Percentiles rank a stretch among this genome's conserved stretches.
These are phyloP conservation scores for Talaromyces liani DNA, from an alignment of 495 filamentous ascomycete species.

Conservation along the genomic window DNA sequence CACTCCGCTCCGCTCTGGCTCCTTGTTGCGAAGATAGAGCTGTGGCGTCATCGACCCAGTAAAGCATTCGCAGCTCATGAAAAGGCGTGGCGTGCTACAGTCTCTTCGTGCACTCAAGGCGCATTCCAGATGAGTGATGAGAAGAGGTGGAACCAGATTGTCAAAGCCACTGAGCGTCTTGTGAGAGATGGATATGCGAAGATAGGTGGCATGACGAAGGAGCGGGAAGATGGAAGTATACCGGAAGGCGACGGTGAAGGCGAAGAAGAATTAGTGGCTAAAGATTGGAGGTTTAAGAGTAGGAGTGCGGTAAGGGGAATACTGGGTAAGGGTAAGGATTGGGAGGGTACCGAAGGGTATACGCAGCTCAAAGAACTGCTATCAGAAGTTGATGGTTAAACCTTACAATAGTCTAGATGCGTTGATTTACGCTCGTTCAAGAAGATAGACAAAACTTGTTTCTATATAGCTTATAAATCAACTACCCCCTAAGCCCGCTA, in stretches of 20 bases:
- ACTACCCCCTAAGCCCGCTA: neutral
- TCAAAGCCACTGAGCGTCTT: constrained; percentile 38
- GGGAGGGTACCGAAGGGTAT: constrained; percentile 74
- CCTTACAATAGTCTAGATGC: neutral
- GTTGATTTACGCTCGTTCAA: neutral
- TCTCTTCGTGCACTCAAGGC: constrained; percentile 44
- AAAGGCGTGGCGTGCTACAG: constrained; percentile 72
- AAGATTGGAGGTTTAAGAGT: constrained; percentile 80
- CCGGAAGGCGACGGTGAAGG: constrained; percentile 9
- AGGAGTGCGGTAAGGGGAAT: constrained; percentile 74
- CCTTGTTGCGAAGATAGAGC: constrained; percentile 59
- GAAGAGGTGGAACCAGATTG: constrained; percentile 41
- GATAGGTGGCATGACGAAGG: constrained; percentile 32
- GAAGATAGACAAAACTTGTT: neutral
- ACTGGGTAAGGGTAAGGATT: constrained; percentile 75
- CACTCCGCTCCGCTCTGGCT: constrained; percentile 67
- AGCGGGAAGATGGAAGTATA: constrained; percentile 19
- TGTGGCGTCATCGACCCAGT: constrained; percentile 58
- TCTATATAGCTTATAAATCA: neutral
- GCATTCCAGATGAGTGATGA: constrained; percentile 43
- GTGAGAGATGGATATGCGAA: constrained; percentile 43
- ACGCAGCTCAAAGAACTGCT: constrained; percentile 48
- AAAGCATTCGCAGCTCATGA: constrained; percentile 77
- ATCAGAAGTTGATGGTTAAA: constrained; percentile 24
- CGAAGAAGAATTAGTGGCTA: constrained; percentile 36